Base-by-base conservation (phyloP, 139 green algal genomes). In the Chlorella sorokiniana region DNA sequence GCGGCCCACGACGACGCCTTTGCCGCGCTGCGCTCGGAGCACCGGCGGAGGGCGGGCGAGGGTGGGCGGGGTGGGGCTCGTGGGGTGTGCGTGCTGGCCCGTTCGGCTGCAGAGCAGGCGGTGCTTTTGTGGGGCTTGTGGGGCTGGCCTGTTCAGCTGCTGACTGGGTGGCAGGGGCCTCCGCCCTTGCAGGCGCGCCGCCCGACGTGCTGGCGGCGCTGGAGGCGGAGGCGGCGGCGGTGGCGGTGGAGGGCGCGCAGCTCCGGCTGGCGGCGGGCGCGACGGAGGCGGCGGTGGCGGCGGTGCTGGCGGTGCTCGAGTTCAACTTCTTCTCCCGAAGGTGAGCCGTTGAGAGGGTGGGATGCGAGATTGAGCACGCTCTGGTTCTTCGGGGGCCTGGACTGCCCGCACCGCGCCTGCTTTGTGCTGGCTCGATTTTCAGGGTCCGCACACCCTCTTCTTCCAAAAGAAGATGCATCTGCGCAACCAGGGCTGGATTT, bases 291-390 rank as follows among this genome's bases (percentile, higher is more conserved):
- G 92, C 80, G 3, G 71, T 96, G 27, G 90, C 79, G 1, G 78
- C 82, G 31, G 48, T 94, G 16, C 92, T 92, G 71, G 93, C 89
- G 14, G 52, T 89, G 65, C 69, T 94, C 42, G 93, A 97, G 85
- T 97, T 89, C 77, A 89, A 91, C 69, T 89, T 86, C 64, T 95
- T 93, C 65, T 44, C 90, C 90, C 14, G 77, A 84, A 14, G 83
- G 77, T 84, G 79, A 33, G 79, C 4, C n/a, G n/a, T n/a, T n/a
- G n/a, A n/a, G n/a, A n/a, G n/a, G n/a, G n/a, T n/a, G n/a, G n/a
- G n/a, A n/a, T n/a, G n/a, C n/a, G n/a, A n/a, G n/a, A n/a, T n/a
- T n/a, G n/a, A n/a, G n/a, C n/a, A n/a, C n/a, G n/a, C n/a, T n/a
- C n/a, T n/a, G n/a, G n/a, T n/a, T n/a, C n/a, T n/a, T n/a, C n/a